phyloP scores from a whole-genome alignment of 495 filamentous ascomycete genomes.

The Thozetella sp. region DNA sequence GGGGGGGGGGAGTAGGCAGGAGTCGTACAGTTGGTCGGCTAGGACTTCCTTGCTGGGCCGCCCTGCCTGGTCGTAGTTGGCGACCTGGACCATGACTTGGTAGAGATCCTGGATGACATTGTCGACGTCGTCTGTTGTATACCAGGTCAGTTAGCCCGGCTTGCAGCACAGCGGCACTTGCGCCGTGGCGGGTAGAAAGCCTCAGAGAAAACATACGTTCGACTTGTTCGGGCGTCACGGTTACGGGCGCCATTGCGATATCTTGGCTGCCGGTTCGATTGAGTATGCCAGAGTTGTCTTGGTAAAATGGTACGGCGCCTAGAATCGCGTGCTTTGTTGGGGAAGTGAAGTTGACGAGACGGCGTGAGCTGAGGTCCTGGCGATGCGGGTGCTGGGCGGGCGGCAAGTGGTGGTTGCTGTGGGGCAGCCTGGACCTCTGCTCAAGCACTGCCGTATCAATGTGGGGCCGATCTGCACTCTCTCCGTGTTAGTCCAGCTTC shows the following conservation, averaged over 20 bases:
- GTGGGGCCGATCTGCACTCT: no score
- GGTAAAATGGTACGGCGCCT: neutral
- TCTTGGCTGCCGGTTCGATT: neutral
- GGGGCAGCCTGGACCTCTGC: no score
- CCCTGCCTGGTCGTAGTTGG: slow-evolving; percentile 72
- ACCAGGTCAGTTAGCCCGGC: slow-evolving; percentile 11
- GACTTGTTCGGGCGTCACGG: slow-evolving; percentile 41
- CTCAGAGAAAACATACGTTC: slow-evolving; percentile 34
- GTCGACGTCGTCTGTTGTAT: slow-evolving; percentile 58
- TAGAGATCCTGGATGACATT: slow-evolving; percentile 85
- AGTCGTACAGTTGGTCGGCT: slow-evolving; percentile 33
- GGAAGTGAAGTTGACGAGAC: no score
- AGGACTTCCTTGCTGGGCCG: slow-evolving; percentile 45
- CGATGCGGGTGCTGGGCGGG: no score
- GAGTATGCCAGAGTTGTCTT: neutral
- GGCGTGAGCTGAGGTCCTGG: no score
- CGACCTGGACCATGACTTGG: slow-evolving; percentile 73
- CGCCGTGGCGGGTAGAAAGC: no score
- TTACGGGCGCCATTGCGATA: slow-evolving; percentile 44
- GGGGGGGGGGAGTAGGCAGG: neutral
- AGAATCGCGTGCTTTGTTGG: neutral
- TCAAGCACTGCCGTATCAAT: no score
- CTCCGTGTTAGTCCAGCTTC: no score
- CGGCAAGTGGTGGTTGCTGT: no score
- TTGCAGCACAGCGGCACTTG: no score